Evolutionary conservation across 495 filamentous ascomycete species (phyloP).

Genomic region (Hypomontagnella monticulosa): DNA sequence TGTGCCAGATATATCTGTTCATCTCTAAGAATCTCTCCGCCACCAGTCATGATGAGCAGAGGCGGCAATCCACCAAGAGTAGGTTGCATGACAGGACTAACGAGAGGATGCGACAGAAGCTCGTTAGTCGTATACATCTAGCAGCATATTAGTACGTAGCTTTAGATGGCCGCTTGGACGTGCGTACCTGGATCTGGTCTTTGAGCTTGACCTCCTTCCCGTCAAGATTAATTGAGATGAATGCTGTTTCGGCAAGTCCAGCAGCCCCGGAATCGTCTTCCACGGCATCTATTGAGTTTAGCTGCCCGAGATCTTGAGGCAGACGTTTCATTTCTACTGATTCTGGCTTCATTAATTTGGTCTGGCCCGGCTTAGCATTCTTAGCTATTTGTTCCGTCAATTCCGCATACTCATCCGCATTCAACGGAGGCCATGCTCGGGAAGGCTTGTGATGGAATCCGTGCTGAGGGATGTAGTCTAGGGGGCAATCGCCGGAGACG

Average conservation of each 20-base stretch:
- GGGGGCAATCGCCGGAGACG: slow-evolving; percentile 72
- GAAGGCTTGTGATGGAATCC: slow-evolving; percentile 90
- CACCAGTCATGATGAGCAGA: slow-evolving; percentile 83
- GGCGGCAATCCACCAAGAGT: slow-evolving; percentile 90
- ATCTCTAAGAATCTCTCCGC: slow-evolving; percentile 87
- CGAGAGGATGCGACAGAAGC: slow-evolving; percentile 83
- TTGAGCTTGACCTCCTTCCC: slow-evolving; percentile 76
- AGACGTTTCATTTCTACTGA: slow-evolving; percentile 35
- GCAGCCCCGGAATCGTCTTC: slow-evolving; percentile 24
- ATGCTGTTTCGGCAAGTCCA: slow-evolving; percentile 51
- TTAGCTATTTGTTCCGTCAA: slow-evolving; percentile 53
- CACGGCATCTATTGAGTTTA: slow-evolving; percentile 10
- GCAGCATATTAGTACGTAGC: slow-evolving; percentile 18
- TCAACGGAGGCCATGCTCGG: slow-evolving; percentile 88
- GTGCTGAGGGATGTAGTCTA: slow-evolving; percentile 86
- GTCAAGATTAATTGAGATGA: slow-evolving; percentile 72
- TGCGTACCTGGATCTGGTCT: slow-evolving; percentile 82
- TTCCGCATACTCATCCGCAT: slow-evolving; percentile 67
- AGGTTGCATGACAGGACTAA: slow-evolving; percentile 86
- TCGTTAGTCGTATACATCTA: slow-evolving; percentile 90
- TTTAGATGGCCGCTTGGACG: neutral
- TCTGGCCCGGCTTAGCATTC: slow-evolving; percentile 22
- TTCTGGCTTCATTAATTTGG: slow-evolving; percentile 26
- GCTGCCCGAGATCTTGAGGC: slow-evolving; percentile 29
- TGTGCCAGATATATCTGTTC: slow-evolving; percentile 96